Conservation (phyloP, 2,329 filamentous ascomycete genomes). For the Colletotrichum chlorophyti region DNA sequence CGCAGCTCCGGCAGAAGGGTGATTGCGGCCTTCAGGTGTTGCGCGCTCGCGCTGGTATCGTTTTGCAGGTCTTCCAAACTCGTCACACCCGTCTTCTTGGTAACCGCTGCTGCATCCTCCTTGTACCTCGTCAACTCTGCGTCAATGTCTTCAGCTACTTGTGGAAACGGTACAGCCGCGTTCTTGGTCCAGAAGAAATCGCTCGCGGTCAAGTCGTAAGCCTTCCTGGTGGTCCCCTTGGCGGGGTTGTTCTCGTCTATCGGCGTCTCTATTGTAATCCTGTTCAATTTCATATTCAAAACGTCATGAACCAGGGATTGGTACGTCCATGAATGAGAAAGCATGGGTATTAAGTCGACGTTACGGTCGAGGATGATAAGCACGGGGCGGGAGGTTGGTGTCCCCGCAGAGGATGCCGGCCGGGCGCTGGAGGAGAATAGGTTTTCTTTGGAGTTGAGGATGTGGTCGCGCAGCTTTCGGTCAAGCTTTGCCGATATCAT, state of each 20-base stretch:
- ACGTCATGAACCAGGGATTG: slow-evolving; percentile 81
- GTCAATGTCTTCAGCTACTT: slow-evolving; percentile 96
- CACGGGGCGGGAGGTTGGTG: slow-evolving; percentile 81
- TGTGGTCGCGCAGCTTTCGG: slow-evolving; percentile 93
- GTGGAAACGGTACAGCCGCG: slow-evolving; percentile 87
- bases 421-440: slow-evolving; percentile 77
- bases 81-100: slow-evolving; percentile 91
- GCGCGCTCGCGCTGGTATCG: slow-evolving; percentile 86
- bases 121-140: slow-evolving; percentile 93
- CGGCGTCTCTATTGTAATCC: slow-evolving; percentile 89
- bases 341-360: slow-evolving; percentile 94
- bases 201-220: slow-evolving; percentile 86
- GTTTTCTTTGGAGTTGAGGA: slow-evolving; percentile 97
- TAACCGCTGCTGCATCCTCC: slow-evolving; percentile 92
- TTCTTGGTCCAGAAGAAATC: slow-evolving; percentile 99
- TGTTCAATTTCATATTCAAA: slow-evolving; percentile 73
- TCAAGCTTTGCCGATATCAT: slow-evolving; percentile 94
- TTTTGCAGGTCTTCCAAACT: slow-evolving; percentile 92
- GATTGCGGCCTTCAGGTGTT: slow-evolving; percentile 95
- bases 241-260: slow-evolving; percentile 78
- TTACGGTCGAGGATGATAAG: slow-evolving; percentile 95
- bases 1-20: slow-evolving; percentile 89
- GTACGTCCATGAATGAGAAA: slow-evolving; percentile 88
- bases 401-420: slow-evolving; percentile 61
- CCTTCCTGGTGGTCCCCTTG: slow-evolving; percentile 81